Evolutionary conservation across 331 rosid genomes (phyloP), one percentile per base, ranked within the genome.

Genomic region (Pyracantha coccinea): DNA sequence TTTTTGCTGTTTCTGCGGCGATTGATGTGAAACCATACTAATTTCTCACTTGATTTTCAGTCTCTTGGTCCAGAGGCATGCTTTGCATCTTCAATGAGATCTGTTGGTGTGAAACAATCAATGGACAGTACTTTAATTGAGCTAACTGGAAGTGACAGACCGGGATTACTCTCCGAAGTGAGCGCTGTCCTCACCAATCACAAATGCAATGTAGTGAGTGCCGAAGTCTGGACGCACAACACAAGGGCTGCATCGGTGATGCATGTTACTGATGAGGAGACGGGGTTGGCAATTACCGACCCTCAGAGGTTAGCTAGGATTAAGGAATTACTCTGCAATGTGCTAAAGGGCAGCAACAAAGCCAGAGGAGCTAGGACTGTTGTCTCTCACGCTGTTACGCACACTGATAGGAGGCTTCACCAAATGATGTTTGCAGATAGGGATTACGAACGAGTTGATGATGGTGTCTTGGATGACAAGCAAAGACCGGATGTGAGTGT

Each of bases 401-500:
- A 93, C 64, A 89, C 96, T 4, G 97, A 90, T 8, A 82, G 98
- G 74, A 82, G 98, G 84, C 97, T 93, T 82, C 98, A 93, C 82
- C 98, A 93, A 83, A 88, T 93, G 94, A 88, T 93, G 98, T 93
- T 93, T 85, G 96, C 90, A 13, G 98, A 90, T 76, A 86, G 98
- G 76, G 98, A 93, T 76, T 93, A 91, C 11, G 98, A 85, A 31
- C 83, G 90, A 29, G 82, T 74, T 2, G 72, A 77, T 15, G 84
- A 79, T 19, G 90, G 77, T 80, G 83, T 52, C 68, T 86, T 76
- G 75, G 84, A 80, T 58, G 89, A 80, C 74, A 89, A 86, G 76
- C 90, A 87, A 76, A 89, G 93, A 24, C 97, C 97, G 16, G 79
- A 90, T 83, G 97, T 93, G 55, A 87, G 73, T 78, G 97, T 94